Base-by-base conservation (phyloP, 2,329 filamentous ascomycete genomes). In the Myriosclerotinia scirpicola region DNA sequence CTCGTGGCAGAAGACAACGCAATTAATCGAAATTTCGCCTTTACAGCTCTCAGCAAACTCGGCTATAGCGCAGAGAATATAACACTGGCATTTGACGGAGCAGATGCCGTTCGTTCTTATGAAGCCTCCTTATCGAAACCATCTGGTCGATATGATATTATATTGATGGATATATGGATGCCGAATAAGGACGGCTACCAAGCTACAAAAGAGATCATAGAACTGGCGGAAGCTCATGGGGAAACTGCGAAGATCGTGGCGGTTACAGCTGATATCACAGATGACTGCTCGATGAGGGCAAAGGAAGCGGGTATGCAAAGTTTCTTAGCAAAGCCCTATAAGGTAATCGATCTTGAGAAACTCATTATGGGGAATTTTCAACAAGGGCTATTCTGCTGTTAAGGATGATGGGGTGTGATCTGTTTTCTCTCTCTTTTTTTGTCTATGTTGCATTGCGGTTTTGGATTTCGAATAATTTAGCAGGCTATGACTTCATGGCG, bases 121-220 rank as follows among this genome's bases (percentile, higher is more conserved):
- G 76, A 79, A 63, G 80, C 80, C 30, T 78, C 81, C 8, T 72
- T 82, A 4, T 63, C 64, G 2, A 71, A 71, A 30, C 74, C 69
- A 22, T 70, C 70, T 2, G 70, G 65, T 62, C 76, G 77, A 3
- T 84, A 90, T 66, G 84, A 90, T 72, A 82, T 89, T 2, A 81
- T 91, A 34, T 78, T 91, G 54, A 91, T 91, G 89, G 89, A 91
- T 76, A 81, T 91, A 12, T 91, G 89, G 89, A 91, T 91, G 75
- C 89, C 89, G 0, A 81, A 87, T 70, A 87, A 91, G 81, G 88
- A 91, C 73, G 89, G 89, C 1, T 91, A 90, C 70, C 85, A 90
- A 73, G 89, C 89, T 2, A 85, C 88, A 0, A 81, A 84, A 71
- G 79, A 81, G 56, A 91, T 91, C 54, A 77, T 90, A 14, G 77